A percentile compares a stretch with the other conserved stretches of the same genome.
phyloP scores from a whole-genome alignment of 2,329 filamentous ascomycete genomes.

The Microcyclosporella mali region DNA sequence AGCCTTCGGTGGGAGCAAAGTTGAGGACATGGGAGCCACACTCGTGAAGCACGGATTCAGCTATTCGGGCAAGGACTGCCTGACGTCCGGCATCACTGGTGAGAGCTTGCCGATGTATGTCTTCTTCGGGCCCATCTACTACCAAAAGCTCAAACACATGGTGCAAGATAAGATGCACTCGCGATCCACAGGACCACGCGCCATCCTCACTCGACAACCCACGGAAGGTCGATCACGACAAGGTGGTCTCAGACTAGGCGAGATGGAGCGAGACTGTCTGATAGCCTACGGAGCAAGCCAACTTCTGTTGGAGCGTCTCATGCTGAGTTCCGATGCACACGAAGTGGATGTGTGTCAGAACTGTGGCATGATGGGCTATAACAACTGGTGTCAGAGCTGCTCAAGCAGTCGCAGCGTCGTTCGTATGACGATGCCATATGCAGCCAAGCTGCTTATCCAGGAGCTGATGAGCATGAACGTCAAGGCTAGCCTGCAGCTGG shows the following conservation, averaged over 20 bases:
- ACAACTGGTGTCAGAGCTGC: conserved; percentile 91
- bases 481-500: conserved; percentile 81
- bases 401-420: conserved; percentile 77
- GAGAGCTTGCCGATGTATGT: conserved; percentile 92
- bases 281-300: conserved; percentile 96
- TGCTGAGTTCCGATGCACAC: conserved; percentile 88
- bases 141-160: conserved; percentile 99
- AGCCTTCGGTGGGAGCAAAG: conserved; percentile 73
- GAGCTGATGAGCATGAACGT: conserved; percentile 98
- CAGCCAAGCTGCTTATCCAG: conserved; percentile 91
- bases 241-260: conserved; percentile 85
- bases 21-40: conserved; percentile 82
- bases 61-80: conserved; percentile 95
- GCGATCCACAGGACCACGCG: conserved; percentile 79
- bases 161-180: conserved; percentile 99
- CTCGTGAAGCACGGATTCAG: conserved; percentile 85
- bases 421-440: conserved; percentile 95
- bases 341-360: conserved; percentile 88
- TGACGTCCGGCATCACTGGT: conserved; percentile 91
- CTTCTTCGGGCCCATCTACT: conserved; percentile 98
- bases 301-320: conserved; percentile 82
- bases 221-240: conserved; percentile 92
- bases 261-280: conserved; percentile 98
- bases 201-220: conserved; percentile 88
- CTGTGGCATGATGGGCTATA: conserved; percentile 92